Base-by-base conservation (phyloP, 768 basidiomycete genomes). In the Collybia sordida region DNA sequence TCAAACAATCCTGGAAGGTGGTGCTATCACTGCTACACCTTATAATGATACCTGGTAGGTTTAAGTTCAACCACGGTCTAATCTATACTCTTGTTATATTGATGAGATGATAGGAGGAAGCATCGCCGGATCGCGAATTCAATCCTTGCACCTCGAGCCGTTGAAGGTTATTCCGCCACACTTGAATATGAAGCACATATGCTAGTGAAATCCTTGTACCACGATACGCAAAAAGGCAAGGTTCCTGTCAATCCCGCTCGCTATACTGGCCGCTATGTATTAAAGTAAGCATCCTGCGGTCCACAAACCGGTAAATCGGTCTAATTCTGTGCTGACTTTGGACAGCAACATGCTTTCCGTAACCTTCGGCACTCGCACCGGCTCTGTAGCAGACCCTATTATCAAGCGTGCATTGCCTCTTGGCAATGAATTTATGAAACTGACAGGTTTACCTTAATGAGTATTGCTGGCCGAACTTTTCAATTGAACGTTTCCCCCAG, bases 351-450 rank as follows among this genome's bases (percentile, higher is more conserved):
- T 77, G 71, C 60, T 77, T 7, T 67, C 66, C 0, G 63, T 77
- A 25, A 59, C 65, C 22, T 77, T 76, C 53, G 73, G 67, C 0
- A 70, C 63, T 12, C 73, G 75, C 4, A 75, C 73, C 0, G 72
- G 69, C 36, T 64, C 65, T 19, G 66, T 68, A 8, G 45, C 60
- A 18, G 65, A 76, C 48, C 69, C 73, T 0, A 54, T 74, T 4
- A 69, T 73, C 8, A 63, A 55, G 25, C 54, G 58, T 5, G 65
- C 68, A 14, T 62, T 77, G 6, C 48, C 55, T 5, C 55, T 78
- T n/a, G 67, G 69, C 6, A 63, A 64, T 11, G 77, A 77, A 51
- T 78, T 75, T 49, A 77, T 76, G 72, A 70, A 28, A 54, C 70
- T 59, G 18, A 57, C 56, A 6, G 55, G 55, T 57, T 24, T n/a